These are phyloP conservation scores for Globisporangium uncinulatum DNA, from an alignment of 352 stramenopile genomes.

Conservation along the genomic window DNA sequence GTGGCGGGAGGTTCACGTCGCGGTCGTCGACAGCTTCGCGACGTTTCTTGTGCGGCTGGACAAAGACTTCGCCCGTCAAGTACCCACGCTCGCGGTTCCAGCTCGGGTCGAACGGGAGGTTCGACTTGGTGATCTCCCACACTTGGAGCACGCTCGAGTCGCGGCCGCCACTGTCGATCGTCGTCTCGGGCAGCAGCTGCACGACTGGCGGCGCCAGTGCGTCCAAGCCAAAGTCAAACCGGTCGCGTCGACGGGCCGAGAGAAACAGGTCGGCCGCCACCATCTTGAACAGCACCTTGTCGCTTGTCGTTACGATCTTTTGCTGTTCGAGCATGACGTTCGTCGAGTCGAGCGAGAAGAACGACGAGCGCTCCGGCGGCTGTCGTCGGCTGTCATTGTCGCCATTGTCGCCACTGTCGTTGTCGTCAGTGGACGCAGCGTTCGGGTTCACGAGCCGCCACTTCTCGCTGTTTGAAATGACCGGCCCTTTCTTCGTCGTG, in stretches of 20 bases:
- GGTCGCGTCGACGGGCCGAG: slow-evolving; percentile 23
- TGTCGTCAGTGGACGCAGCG: slow-evolving; percentile 17
- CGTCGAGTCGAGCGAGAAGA: slow-evolving; percentile 30
- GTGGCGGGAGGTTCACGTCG: slow-evolving; percentile 46
- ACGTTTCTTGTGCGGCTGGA: slow-evolving; percentile 42
- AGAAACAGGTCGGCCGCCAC: slow-evolving; percentile 54
- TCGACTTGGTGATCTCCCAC: slow-evolving; percentile 85
- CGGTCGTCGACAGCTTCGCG: slow-evolving; percentile 26
- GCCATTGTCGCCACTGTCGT: slow-evolving; percentile 1
- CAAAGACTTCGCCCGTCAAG: slow-evolving; percentile 63
- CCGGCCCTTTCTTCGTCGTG: slow-evolving; percentile 63
- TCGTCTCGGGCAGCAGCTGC: slow-evolving; percentile 33
- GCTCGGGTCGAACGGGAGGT: slow-evolving; percentile 76
- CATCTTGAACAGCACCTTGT: slow-evolving; percentile 73
- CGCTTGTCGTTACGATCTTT: slow-evolving; percentile 56
- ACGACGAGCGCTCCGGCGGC: slow-evolving; percentile 24
- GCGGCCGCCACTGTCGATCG: no score
- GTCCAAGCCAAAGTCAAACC: slow-evolving; percentile 8
- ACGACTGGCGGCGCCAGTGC: slow-evolving; percentile 21
- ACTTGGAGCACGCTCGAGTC: slow-evolving; percentile 22
- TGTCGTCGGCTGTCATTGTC: neutral
- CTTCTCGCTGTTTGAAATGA: slow-evolving; percentile 77
- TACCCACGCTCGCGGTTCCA: slow-evolving; percentile 83
- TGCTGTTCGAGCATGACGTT: slow-evolving; percentile 54
- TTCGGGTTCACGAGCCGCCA: slow-evolving; percentile 67